Evolutionary conservation across 2,329 filamentous ascomycete genomes (phyloP).

Genomic region (Biscogniauxia sp.): DNA sequence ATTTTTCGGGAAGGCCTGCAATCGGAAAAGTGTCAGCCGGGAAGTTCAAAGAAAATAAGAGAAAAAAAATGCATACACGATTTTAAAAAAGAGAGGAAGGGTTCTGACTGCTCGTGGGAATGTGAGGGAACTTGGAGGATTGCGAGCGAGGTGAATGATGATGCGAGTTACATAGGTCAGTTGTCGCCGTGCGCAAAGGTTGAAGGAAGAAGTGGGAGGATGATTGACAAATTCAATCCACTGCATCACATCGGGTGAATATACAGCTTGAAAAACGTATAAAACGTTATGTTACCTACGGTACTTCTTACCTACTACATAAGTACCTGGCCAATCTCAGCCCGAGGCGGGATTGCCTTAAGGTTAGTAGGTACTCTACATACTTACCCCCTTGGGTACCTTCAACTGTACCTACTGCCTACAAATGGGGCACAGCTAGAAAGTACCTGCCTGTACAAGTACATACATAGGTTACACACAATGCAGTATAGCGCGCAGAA

Average conservation of each 20-base stretch:
- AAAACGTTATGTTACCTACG: not conserved
- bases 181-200: conserved; percentile 17
- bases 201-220: conserved; percentile 14
- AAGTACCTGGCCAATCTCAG: not conserved
- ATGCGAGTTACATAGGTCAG: not conserved
- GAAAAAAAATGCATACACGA: not conserved
- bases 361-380: not conserved
- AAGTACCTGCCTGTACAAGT: not conserved
- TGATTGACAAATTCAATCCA: conserved; percentile 2
- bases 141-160: not conserved
- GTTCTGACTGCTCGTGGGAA: not conserved
- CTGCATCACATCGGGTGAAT: not conserved
- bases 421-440: not conserved
- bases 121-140: not conserved
- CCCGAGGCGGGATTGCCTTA: not conserved
- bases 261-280: not conserved
- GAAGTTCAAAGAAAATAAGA: not conserved
- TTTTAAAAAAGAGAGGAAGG: not conserved
- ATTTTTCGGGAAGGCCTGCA: not conserved
- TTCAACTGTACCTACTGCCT: too few relatives aligned
- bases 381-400: too few relatives aligned
- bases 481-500: not conserved
- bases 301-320: not conserved
- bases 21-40: not conserved
- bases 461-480: too few relatives aligned